A percentile compares a stretch with the other conserved stretches of the same genome.
Evolutionary conservation across 768 basidiomycete species (phyloP).

Genomic region (Dioszegia crocea): DNA sequence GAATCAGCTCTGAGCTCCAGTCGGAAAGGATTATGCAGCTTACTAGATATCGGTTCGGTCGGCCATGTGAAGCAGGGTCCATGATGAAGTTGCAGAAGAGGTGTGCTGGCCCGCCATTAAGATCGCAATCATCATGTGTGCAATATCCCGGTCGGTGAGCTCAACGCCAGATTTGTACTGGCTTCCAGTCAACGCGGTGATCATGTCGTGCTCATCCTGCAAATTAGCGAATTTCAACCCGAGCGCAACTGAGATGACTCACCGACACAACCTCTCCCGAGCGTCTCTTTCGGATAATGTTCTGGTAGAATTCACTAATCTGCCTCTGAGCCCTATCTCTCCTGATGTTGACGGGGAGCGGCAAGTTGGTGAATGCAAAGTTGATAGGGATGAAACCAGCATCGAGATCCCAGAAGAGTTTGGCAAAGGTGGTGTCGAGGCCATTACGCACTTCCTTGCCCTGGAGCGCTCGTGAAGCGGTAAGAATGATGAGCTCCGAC

Average conservation of each 20-base stretch:
- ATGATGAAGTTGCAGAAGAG: constrained; percentile 83
- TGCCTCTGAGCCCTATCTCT: constrained; percentile 86
- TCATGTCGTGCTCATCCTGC: constrained; percentile 84
- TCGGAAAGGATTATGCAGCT: constrained; percentile 42
- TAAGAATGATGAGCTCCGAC: constrained; percentile 88
- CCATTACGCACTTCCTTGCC: constrained; percentile 77
- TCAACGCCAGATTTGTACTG: constrained; percentile 73
- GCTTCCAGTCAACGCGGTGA: constrained; percentile 76
- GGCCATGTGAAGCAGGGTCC: constrained; percentile 84
- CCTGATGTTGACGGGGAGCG: constrained; percentile 79
- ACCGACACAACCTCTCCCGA: constrained; percentile 54
- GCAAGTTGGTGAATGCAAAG: constrained; percentile 90
- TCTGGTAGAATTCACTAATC: constrained; percentile 88
- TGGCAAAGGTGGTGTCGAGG: constrained; percentile 78
- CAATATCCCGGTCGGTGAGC: constrained; percentile 83
- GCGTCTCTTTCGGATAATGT: constrained; percentile 71
- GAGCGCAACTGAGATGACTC: too few relatives aligned
- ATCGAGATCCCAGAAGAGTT: constrained; percentile 81
- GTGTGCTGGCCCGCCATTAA: constrained; percentile 99
- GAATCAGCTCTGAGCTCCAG: constrained; percentile 62
- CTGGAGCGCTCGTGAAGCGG: constrained; percentile 88
- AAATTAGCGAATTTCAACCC: constrained; percentile 10
- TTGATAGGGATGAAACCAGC: constrained; percentile 94
- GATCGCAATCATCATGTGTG: constrained; percentile 97
- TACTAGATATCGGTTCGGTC: constrained; percentile 69